phyloP scores from a whole-genome alignment of 1,284 basidiomycete genomes.

The Malassezia equina region DNA sequence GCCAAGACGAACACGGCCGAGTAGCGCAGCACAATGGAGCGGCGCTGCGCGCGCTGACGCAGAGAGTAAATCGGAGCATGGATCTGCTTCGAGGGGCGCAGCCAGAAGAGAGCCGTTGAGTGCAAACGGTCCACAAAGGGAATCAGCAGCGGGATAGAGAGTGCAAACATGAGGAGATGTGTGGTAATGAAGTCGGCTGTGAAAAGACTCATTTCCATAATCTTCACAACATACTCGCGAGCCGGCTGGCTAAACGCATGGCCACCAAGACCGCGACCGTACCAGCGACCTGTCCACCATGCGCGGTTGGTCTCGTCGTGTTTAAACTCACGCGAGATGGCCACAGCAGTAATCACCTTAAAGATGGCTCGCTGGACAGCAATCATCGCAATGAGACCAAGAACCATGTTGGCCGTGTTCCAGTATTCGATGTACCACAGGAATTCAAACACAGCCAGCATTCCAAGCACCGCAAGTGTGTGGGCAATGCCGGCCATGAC shows the following conservation, averaged over 20 bases:
- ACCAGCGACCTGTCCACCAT: constrained; percentile 48
- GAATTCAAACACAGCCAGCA: constrained; percentile 35
- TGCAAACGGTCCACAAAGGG: constrained; percentile 41
- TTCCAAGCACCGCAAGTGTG: constrained; percentile 40
- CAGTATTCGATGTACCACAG: constrained; percentile 90
- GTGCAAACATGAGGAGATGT: constrained; percentile 43
- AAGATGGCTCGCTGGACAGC: constrained; percentile 47
- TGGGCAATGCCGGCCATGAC: constrained; percentile 46
- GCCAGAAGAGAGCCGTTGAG: constrained; percentile 50
- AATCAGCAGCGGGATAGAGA: constrained; percentile 54
- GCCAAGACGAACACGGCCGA: constrained; percentile 67
- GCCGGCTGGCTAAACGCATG: constrained; percentile 47
- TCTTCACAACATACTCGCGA: constrained; percentile 47
- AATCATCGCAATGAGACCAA: constrained; percentile 49
- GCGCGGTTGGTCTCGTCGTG: constrained; percentile 49
- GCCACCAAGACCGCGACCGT: constrained; percentile 45
- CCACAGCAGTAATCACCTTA: constrained; percentile 45
- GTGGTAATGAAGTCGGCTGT: constrained; percentile 42
- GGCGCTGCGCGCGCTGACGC: constrained; percentile 43
- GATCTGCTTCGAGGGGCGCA: constrained; percentile 54
- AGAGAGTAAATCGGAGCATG: constrained; percentile 65
- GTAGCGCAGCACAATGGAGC: constrained; percentile 56
- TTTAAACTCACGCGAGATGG: constrained; percentile 47
- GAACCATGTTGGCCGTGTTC: constrained; percentile 74
- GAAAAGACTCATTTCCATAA: constrained; percentile 47